A percentile compares a stretch with the other conserved stretches of the same genome.
These are phyloP conservation scores for Oryza glaberrima DNA, from an alignment of 176 grass and related monocot genomes.

Conservation along the genomic window DNA sequence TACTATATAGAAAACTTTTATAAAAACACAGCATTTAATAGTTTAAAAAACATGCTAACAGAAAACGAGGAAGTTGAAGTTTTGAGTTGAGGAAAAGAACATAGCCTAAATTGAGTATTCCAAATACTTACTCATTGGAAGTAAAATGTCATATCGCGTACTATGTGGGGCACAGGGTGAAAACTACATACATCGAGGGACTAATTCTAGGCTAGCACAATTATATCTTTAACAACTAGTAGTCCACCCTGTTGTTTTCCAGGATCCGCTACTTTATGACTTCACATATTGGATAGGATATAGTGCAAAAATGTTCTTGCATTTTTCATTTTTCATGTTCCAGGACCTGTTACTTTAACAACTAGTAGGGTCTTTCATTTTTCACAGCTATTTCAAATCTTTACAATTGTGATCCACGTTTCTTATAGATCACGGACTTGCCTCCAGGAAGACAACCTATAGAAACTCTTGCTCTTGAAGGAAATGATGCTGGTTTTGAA, in stretches of 20 bases:
- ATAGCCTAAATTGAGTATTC: not conserved
- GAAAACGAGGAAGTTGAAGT: too few species aligned
- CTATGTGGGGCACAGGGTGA: constrained; percentile 12
- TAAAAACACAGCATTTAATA: too few species aligned
- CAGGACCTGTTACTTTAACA: too few species aligned
- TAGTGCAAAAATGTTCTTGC: constrained; percentile 29
- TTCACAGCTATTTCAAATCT: constrained; percentile 24
- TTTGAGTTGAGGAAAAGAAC: too few species aligned
- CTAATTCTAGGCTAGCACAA: constrained; percentile 22
- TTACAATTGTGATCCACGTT: constrained; percentile 21
- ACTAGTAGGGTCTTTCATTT: not conserved
- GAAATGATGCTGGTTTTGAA: constrained; percentile 80
- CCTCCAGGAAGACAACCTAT: constrained; percentile 85
- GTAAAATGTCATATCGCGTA: not conserved
- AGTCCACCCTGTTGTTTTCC: not conserved
- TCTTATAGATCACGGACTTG: constrained; percentile 82
- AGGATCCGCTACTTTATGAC: constrained; percentile 14
- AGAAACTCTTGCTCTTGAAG: constrained; percentile 86
- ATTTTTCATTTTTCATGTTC: not conserved
- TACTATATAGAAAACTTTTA: too few species aligned
- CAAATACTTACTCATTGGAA: constrained; percentile 33
- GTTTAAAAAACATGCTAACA: too few species aligned
- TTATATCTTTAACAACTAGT: constrained; percentile 25
- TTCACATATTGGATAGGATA: constrained; percentile 23
- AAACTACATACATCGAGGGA: not conserved